Base-by-base conservation (phyloP, 306 rosid genomes). In the Vigna reflexopilosa region DNA sequence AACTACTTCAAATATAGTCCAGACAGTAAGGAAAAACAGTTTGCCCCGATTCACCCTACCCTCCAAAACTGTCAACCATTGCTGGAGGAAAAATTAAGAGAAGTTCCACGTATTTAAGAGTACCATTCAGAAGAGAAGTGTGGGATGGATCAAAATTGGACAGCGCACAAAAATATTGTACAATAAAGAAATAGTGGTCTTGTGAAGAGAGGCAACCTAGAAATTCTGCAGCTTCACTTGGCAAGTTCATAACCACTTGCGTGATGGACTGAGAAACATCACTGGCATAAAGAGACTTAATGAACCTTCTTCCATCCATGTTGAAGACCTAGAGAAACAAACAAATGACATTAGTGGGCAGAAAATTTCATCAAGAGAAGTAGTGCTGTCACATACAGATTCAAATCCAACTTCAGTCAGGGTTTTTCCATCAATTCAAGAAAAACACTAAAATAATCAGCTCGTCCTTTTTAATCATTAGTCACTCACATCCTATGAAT, bases 231-330 rank as follows among this genome's bases (percentile, higher is more conserved):
- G 96, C 99, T 50, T 92, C 96, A 67, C 89, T 91, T 9, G 99
- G 99, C 88, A 95, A 89, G 85, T 95, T 95, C 99, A 95, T 93
- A 55, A 95, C 93, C 73, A 95, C 93, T 81, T 95, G 97, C 28
- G 99, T 91, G 63, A 95, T 87, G 71, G 92, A 83, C 49, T 72
- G 82, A 64, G 98, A 95, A 83, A 89, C 85, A 70, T 91, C 93
- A 84, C 96, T 89, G 74, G 88, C 71, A 88, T 72, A 92, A 86
- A 92, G 83, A 52, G 99, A 91, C 57, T 63, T 70, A 62, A 95
- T 93, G 93, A 95, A 93, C 82, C 99, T 92, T 87, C 99, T 92
- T 78, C 94, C 99, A 32, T 93, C 99, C 98, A 93, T 93, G 86
- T 93, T 95, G 72, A 91, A 95, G 82, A 87, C 91, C 99, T 95